Conservation (phyloP, 495 filamentous ascomycete species). For the Cetradonia linearis region DNA sequence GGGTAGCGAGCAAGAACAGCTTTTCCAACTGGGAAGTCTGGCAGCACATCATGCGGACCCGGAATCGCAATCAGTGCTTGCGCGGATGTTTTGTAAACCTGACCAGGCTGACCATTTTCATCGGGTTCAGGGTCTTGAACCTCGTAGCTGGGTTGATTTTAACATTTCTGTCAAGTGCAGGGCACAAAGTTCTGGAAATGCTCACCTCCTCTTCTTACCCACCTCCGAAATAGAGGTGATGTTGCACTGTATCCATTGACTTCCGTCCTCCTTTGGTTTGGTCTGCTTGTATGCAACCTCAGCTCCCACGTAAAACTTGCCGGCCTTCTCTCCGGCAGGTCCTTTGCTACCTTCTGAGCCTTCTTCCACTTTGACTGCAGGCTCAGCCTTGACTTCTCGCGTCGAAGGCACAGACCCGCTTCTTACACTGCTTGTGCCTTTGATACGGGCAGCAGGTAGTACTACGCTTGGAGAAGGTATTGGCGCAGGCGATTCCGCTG, state of each 20-base stretch:
- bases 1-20: slow-evolving; percentile 76
- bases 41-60: slow-evolving; percentile 42
- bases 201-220: slow-evolving; percentile 66
- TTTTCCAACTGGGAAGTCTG: slow-evolving; percentile 66
- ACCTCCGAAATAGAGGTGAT: slow-evolving; percentile 78
- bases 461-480: slow-evolving; percentile 47
- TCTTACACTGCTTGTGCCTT: slow-evolving; percentile 32
- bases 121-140: slow-evolving; percentile 92
- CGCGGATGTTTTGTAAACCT: slow-evolving; percentile 69
- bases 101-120: slow-evolving; percentile 56
- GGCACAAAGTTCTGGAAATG: slow-evolving; percentile 3
- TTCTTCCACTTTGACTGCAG: slow-evolving; percentile 46
- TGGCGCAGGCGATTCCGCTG: slow-evolving; percentile 50
- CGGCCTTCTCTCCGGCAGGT: slow-evolving; percentile 40
- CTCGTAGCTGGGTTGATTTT: slow-evolving; percentile 56
- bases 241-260: slow-evolving; percentile 80
- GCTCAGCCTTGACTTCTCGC: slow-evolving; percentile 33
- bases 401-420: slow-evolving; percentile 48
- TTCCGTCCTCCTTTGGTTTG: slow-evolving; percentile 62
- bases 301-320: slow-evolving; percentile 54
- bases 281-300: slow-evolving; percentile 80
- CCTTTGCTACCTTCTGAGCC: slow-evolving; percentile 42
- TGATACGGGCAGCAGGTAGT: slow-evolving; percentile 36
- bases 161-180: slow-evolving; percentile 6
- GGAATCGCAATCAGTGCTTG: slow-evolving; percentile 79